phyloP scores from a whole-genome alignment of 1,284 basidiomycete species.

The Cystobasidium sp. region DNA sequence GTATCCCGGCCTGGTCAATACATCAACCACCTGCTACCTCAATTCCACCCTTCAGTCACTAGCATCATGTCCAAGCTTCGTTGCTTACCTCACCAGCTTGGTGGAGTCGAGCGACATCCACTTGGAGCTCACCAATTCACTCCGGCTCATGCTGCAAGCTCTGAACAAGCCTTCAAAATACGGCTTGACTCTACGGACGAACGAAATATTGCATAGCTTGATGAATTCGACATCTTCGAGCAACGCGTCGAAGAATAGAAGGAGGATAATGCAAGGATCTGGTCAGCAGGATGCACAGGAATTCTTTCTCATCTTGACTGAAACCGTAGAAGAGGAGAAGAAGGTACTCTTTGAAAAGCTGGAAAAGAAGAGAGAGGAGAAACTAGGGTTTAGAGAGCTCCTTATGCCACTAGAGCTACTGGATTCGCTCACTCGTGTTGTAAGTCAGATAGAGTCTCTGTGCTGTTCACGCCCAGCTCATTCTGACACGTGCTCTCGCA shows the following conservation, averaged over 20 bases:
- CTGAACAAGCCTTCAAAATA: slow-evolving; percentile 31
- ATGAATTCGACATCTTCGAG: slow-evolving; percentile 32
- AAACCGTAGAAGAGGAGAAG: slow-evolving; percentile 79
- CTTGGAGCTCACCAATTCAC: slow-evolving; percentile 21
- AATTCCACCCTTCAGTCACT: slow-evolving; percentile 44
- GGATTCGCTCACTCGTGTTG: slow-evolving; percentile 13
- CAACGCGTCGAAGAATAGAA: slow-evolving; percentile 33
- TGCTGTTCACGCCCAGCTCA: neutral
- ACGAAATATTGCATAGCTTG: slow-evolving; percentile 29
- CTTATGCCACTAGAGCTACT: slow-evolving; percentile 8
- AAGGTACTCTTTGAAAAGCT: slow-evolving; percentile 36
- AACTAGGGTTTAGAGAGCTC: slow-evolving; percentile 11
- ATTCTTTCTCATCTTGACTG: slow-evolving; percentile 86
- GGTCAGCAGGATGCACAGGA: slow-evolving; percentile 96
- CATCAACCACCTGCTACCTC: slow-evolving; percentile 41
- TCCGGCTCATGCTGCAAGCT: slow-evolving; percentile 18
- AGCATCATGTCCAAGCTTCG: slow-evolving; percentile 35
- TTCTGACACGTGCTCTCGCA: neutral
- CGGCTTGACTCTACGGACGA: slow-evolving; percentile 17
- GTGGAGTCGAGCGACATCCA: slow-evolving; percentile 26
- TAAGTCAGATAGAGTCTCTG: neutral
- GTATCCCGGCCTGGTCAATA: slow-evolving; percentile 42
- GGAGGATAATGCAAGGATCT: slow-evolving; percentile 54
- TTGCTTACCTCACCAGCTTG: slow-evolving; percentile 27
- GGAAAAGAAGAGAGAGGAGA: slow-evolving; percentile 24